phyloP scores from a whole-genome alignment of 2,329 filamentous ascomycete genomes.

The Exophiala sideris region DNA sequence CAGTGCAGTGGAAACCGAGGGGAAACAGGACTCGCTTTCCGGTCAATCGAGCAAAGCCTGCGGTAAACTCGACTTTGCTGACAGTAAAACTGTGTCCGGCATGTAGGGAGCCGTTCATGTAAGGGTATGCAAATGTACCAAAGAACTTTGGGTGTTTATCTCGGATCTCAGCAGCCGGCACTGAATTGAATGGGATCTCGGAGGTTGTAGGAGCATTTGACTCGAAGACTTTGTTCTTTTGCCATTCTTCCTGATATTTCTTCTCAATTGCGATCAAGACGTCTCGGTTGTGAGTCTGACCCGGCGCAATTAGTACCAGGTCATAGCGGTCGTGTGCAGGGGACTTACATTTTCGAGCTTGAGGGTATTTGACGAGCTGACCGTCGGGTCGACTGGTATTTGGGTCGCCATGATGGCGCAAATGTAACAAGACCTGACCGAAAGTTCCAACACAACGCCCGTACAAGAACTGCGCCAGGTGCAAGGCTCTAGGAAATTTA shows the following conservation, averaged over 20 bases:
- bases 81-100: slow-evolving; percentile 90
- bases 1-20: slow-evolving; percentile 92
- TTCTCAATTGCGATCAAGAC: slow-evolving; percentile 79
- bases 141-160: slow-evolving; percentile 88
- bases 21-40: slow-evolving; percentile 86
- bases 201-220: slow-evolving; percentile 74
- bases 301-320: slow-evolving; percentile 3
- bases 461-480: not conserved
- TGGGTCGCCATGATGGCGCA: slow-evolving; percentile 50
- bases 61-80: slow-evolving; percentile 88
- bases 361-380: slow-evolving; percentile 58
- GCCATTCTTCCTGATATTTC: slow-evolving; percentile 87
- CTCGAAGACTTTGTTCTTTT: slow-evolving; percentile 74
- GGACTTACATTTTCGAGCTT: slow-evolving; percentile 59
- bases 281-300: slow-evolving; percentile 80
- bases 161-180: slow-evolving; percentile 71
- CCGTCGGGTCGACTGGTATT: slow-evolving; percentile 53
- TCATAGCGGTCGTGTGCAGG: not conserved
- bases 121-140: slow-evolving; percentile 72
- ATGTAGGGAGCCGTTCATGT: slow-evolving; percentile 86
- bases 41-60: slow-evolving; percentile 83
- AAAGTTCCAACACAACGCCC: not conserved
- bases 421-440: not conserved
- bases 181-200: slow-evolving; percentile 72
- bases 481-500: slow-evolving; percentile 1